Evolutionary conservation across 2,329 filamentous ascomycete genomes (phyloP), one percentile per base, ranked within the genome.

Genomic region (Penicillium hordei): DNA sequence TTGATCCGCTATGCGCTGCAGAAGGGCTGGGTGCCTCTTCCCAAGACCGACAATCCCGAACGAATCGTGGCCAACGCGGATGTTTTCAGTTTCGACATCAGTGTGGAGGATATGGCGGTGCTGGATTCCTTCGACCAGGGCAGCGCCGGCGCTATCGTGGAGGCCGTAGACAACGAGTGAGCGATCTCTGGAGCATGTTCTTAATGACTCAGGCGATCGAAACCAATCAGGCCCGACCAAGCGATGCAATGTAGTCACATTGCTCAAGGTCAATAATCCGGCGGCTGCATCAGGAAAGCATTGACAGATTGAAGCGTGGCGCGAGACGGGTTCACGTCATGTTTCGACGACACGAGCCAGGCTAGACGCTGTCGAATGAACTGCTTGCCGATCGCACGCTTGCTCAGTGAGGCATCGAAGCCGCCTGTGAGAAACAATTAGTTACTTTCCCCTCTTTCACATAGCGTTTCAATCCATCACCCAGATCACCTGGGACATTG

Each of bases 261-360:
- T 17, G 31, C n/a, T 34, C 17, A 23, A n/a, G 43, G 25, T 70
- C 61, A 72, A 63, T 72, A 71, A 65, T 71, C 67, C 36, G 72
- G 73, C 51, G 70, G 68, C 61, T 77, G 73, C 86, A 97, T 93
- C 51, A 97, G 76, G 68, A 91, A 96, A 55, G 90, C 90, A 74
- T 97, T 97, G 5, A 97, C 89, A 65, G 91, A 93, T 75, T 97
- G 93, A 38, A 97, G 77, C 0, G 93, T 97, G 23, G 90, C 83
- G 36, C 94, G 82, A 61, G 88, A 93, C 0, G 93, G 93, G 70
- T 95, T 96, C 2, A 88, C 89, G 64, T 89, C 86, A 0, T 92
- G 89, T 70, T 89, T 88, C 0, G 85, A 85, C 5, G 87, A 88
- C 74, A 93, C 90, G 65, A 97, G 90, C 80, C 87, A 89, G n/a